Evolutionary conservation across 1,139 yeast species (phyloP).

Genomic region (Pneumocystis wakefieldiae): DNA sequence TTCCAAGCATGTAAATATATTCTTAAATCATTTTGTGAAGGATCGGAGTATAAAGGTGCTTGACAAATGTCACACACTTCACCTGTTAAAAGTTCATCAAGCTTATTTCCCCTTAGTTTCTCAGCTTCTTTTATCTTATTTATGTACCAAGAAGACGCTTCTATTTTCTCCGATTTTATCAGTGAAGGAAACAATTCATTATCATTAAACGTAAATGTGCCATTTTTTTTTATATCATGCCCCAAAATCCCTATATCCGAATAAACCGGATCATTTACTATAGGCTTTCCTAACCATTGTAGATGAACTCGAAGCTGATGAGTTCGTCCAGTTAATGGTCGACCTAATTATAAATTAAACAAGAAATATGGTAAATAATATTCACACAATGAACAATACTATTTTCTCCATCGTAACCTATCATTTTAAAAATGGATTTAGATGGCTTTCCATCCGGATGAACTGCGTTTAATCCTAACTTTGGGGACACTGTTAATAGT

Average conservation of each 20-base stretch:
- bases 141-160: constrained; percentile 3
- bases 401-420: constrained; percentile 45
- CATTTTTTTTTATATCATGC: constrained; percentile 37
- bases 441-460: constrained; percentile 52
- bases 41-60: constrained; percentile 68
- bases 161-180: constrained; percentile 2
- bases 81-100: constrained; percentile 48
- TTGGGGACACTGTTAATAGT: constrained; percentile 57
- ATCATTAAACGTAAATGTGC: constrained; percentile 32
- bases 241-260: constrained; percentile 64
- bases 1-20: constrained; percentile 82
- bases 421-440: constrained; percentile 35
- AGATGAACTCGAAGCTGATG: constrained; percentile 90
- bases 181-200: constrained; percentile 16
- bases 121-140: constrained; percentile 8
- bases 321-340: constrained; percentile 81
- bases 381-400: constrained; percentile 43
- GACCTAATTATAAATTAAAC: constrained; percentile 29
- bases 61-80: constrained; percentile 52
- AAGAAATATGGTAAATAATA: constrained; percentile 1
- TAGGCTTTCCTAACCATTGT: constrained; percentile 75
- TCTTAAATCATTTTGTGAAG: constrained; percentile 71
- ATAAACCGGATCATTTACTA: constrained; percentile 88
- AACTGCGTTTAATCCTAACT: constrained; percentile 60
- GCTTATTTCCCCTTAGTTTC: constrained; percentile 7